Percentiles rank a stretch among this genome's conserved stretches.
Evolutionary conservation across 176 grass and related monocot species (phyloP).

Genomic region (Triticum timopheevii): DNA sequence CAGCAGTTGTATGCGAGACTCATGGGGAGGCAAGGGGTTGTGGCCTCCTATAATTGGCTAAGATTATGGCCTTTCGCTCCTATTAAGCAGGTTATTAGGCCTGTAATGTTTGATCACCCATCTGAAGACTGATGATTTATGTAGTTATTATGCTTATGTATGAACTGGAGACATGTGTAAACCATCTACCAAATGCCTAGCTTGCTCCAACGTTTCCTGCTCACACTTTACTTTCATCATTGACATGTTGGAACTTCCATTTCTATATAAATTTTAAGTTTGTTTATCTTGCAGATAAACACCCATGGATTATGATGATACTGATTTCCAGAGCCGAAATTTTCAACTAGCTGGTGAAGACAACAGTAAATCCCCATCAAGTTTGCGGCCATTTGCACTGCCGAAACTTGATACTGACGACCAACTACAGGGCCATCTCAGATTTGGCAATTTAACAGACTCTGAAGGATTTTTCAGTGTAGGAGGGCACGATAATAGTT

Average conservation of each 20-base stretch:
- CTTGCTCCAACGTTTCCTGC: background rate
- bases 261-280: constrained; percentile 6
- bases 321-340: constrained; percentile 83
- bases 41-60: background rate
- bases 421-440: constrained; percentile 69
- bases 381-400: constrained; percentile 67
- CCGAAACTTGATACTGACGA: constrained; percentile 95
- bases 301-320: constrained; percentile 98
- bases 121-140: background rate
- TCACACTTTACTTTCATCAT: background rate
- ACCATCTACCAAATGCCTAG: constrained; percentile 9
- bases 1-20: background rate
- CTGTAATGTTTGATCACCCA: background rate
- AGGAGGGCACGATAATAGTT: constrained; percentile 64
- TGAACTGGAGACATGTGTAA: background rate
- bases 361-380: constrained; percentile 61
- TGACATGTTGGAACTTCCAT: background rate
- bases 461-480: constrained; percentile 73
- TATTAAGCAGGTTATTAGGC: background rate
- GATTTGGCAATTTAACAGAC: constrained; percentile 73
- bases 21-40: background rate
- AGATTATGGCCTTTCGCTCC: background rate
- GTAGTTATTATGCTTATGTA: constrained; percentile 1
- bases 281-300: constrained; percentile 52
- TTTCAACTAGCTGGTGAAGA: constrained; percentile 81